Percentiles rank a stretch among this genome's conserved stretches.
phyloP scores from a whole-genome alignment of 192 early-diverging fungal genomes.

The Pecoramyces ruminantium region DNA sequence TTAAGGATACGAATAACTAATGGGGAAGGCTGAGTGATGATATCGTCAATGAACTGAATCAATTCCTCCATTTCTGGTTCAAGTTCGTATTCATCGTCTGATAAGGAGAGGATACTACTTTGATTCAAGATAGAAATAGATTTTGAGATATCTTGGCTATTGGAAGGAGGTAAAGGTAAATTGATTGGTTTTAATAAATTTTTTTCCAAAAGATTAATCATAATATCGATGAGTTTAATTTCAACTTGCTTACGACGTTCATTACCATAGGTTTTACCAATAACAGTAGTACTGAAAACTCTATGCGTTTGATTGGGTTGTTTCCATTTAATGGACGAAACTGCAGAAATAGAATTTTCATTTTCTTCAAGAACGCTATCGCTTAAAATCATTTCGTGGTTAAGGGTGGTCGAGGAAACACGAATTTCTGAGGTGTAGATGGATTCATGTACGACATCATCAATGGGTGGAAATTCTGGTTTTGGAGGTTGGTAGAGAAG shows the following conservation, averaged over 20 bases:
- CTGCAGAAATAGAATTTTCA: no score
- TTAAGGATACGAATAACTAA: not conserved
- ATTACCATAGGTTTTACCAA: not conserved
- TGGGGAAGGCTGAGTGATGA: not conserved
- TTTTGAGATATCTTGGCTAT: not conserved
- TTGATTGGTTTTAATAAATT: not conserved
- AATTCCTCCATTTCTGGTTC: not conserved
- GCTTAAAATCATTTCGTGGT: no score
- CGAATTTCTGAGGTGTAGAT: no score
- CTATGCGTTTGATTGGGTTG: not conserved
- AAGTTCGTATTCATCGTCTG: not conserved
- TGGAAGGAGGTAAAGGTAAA: not conserved
- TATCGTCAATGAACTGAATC: not conserved
- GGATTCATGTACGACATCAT: not conserved
- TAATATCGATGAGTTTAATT: not conserved
- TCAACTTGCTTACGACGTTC: not conserved
- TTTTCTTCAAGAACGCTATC: no score
- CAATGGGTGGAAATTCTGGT: not conserved
- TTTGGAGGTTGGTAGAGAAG: not conserved
- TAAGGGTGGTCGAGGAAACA: no score
- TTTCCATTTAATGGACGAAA: not conserved
- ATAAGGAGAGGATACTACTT: not conserved
- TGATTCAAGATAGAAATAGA: not conserved
- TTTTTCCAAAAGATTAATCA: not conserved
- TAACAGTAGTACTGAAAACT: not conserved